Base-by-base conservation (phyloP, 2,329 filamentous ascomycete species). In the Septoria linicola region DNA sequence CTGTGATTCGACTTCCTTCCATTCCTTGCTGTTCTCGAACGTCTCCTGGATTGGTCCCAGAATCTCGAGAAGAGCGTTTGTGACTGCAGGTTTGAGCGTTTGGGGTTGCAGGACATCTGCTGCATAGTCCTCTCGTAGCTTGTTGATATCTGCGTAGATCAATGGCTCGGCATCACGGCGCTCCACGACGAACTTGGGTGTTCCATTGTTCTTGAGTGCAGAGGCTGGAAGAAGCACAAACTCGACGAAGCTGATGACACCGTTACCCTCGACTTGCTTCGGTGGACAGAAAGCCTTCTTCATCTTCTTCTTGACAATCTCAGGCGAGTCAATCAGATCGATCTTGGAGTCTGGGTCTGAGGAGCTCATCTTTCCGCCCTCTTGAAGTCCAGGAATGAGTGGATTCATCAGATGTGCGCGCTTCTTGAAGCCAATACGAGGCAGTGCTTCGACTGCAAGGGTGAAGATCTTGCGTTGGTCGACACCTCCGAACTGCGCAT, bases 391-490 rank as follows among this genome's bases (percentile, higher is more conserved):
- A 0, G 91, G 85, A 14, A 97, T 87, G 87, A 97, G 95, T 16
- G 89, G 83, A 70, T 90, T 90, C 78, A 90, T 85, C 49, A 90
- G 63, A 70, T 89, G 83, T 64, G 87, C 78, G 64, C 88, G 72
- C 72, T 86, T 82, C 61, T 82, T 82, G 78, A 96, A 96, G 43
- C 89, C 90, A 41, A 99, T 74, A 70, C 86, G 89, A 10, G 90
- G 89, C 23, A 96, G 74, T 72, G 85, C 86, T 60, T 96, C 92
- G 59, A 86, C 87, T 3, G 92, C 90, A 3, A 90, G 81, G 0
- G 84, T 85, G 68, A 96, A 96, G 56, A 96, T 84, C 73, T 96
- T 96, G 53, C 90, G 76, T 73, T 96, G 91, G 64, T 96, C 92
- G 21, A 79, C 69, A 58, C 86, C 89, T 49, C 91, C 91, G 56